Conservation (phyloP, 192 early-diverging fungal species). For the Funneliformis mosseae region DNA sequence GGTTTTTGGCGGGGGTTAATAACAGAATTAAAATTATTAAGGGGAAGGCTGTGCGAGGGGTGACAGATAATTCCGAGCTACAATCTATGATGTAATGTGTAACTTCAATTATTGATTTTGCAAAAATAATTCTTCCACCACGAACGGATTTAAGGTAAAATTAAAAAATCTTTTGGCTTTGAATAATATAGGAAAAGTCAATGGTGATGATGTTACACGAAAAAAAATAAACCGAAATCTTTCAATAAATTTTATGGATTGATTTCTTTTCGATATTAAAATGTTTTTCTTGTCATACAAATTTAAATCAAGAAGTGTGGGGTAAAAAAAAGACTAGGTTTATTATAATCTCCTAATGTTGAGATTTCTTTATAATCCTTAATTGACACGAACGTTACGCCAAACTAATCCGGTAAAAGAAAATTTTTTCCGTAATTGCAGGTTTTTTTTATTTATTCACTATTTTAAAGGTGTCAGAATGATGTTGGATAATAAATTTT, state of each 20-base stretch:
- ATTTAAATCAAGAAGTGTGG: background rate
- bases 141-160: background rate
- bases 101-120: background rate
- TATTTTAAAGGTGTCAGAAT: background rate
- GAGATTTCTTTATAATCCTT: background rate
- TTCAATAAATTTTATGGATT: too few species aligned
- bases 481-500: background rate
- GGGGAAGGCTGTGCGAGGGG: background rate
- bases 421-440: background rate
- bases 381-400: background rate
- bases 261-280: background rate
- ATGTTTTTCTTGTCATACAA: background rate
- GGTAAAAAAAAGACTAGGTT: background rate
- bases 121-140: background rate
- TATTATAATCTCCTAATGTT: background rate
- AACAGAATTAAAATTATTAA: too few species aligned
- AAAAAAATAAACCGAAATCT: background rate
- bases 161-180: background rate
- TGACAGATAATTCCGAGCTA: background rate
- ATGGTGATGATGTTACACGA: background rate
- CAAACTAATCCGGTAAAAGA: background rate
- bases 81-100: background rate
- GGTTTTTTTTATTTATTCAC: background rate
- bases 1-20: too few species aligned
- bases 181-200: too few species aligned